Percentiles rank a stretch among this genome's conserved stretches.
Evolutionary conservation across 129 eudicot genomes (phyloP).

Genomic region (Flaveria linearis): DNA sequence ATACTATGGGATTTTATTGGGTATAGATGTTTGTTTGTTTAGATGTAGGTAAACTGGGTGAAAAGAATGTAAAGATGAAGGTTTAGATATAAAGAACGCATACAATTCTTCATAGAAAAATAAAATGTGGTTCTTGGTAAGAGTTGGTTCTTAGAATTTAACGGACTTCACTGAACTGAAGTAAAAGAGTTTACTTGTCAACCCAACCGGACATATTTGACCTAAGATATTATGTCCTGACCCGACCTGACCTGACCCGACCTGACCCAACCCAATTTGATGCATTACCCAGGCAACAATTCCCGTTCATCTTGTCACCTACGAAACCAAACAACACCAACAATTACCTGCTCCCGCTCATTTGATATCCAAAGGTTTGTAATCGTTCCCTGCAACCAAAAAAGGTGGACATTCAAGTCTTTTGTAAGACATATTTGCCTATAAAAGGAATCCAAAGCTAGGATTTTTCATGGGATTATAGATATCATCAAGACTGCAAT

Average conservation of each 20-base stretch:
- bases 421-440: not conserved
- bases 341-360: not conserved
- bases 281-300: not conserved
- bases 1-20: no score
- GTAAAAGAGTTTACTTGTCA: not conserved
- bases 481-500: not conserved
- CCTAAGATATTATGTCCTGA: not conserved
- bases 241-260: not conserved
- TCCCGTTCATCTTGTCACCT: not conserved
- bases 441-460: conserved; percentile 9
- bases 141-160: not conserved
- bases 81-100: not conserved
- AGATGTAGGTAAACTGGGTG: no score
- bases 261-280: not conserved
- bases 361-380: not conserved
- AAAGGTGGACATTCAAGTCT: not conserved
- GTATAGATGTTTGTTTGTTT: no score
- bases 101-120: not conserved
- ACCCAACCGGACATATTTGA: not conserved
- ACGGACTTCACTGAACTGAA: not conserved
- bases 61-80: no score
- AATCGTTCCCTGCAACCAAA: not conserved
- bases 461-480: not conserved
- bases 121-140: not conserved
- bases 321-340: not conserved